Conservation (phyloP, 129 eudicot genomes). For the Flaveria sonorensis region DNA sequence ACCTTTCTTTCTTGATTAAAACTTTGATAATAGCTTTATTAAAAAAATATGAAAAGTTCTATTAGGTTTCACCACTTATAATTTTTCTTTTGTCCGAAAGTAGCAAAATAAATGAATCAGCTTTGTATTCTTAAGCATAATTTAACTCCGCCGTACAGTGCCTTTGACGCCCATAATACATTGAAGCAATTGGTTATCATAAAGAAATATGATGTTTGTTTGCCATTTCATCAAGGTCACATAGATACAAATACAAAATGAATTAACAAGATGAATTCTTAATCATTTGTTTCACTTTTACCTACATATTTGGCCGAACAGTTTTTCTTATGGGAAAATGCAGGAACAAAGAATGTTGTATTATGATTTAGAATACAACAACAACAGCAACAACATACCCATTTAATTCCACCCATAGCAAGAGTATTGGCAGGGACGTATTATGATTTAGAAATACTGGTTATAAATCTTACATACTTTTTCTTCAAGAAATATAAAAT, state of each 20-base stretch:
- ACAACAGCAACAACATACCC: too few relatives aligned
- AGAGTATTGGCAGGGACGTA: too few relatives aligned
- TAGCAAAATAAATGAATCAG: background rate
- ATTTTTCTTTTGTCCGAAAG: background rate
- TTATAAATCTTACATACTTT: background rate
- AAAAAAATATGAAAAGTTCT: background rate
- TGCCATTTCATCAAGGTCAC: slow-evolving; percentile 11
- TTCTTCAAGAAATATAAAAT: background rate
- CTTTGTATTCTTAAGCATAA: background rate
- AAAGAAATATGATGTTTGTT: slow-evolving; percentile 4
- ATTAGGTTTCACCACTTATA: background rate
- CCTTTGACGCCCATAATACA: background rate
- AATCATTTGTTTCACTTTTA: background rate
- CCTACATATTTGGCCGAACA: background rate
- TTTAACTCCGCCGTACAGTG: background rate
- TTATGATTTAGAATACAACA: too few relatives aligned
- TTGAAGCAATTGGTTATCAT: background rate
- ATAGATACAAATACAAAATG: slow-evolving; percentile 4
- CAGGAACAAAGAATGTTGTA: slow-evolving; percentile 1
- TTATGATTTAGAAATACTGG: background rate
- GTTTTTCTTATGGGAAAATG: background rate
- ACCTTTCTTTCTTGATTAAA: too few relatives aligned
- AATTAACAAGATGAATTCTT: background rate
- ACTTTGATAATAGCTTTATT: background rate
- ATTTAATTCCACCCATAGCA: too few relatives aligned